Percentiles rank a stretch among this genome's conserved stretches.
Conservation (phyloP, 129 eudicot genomes). For the Flaveria trinervia region DNA sequence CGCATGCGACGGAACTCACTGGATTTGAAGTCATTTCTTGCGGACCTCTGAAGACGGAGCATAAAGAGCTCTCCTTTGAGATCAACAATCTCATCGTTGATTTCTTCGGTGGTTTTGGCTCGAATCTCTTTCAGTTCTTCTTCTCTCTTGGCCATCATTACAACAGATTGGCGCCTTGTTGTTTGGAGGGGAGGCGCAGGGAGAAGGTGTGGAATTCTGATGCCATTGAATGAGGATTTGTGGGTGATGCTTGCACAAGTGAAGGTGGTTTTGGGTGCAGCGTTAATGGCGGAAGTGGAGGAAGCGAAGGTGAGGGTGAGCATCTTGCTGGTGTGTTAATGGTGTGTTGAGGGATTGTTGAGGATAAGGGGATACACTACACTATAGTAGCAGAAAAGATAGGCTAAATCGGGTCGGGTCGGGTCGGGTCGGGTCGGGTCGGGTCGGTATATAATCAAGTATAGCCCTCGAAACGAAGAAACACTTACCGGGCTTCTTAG, state of each 20-base stretch:
- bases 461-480: too few relatives aligned
- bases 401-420: too few relatives aligned
- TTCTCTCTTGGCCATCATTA: slow-evolving; percentile 78
- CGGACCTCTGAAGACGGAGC: slow-evolving; percentile 82
- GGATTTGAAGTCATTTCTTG: slow-evolving; percentile 84
- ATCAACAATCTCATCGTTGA: slow-evolving; percentile 75
- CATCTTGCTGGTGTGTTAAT: slow-evolving; percentile 26
- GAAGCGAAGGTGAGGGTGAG: slow-evolving; percentile 38
- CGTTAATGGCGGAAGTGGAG: slow-evolving; percentile 38
- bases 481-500: too few relatives aligned
- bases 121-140: slow-evolving; percentile 84
- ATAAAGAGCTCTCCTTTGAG: slow-evolving; percentile 91
- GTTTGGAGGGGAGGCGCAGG: slow-evolving; percentile 27
- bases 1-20: slow-evolving; percentile 94
- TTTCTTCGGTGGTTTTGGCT: slow-evolving; percentile 61
- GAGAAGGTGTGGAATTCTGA: slow-evolving; percentile 44
- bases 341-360: slow-evolving; percentile 1
- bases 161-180: slow-evolving; percentile 37
- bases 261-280: slow-evolving; percentile 29
- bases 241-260: slow-evolving; percentile 28
- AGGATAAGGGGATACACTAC: slow-evolving; percentile 42
- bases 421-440: too few relatives aligned
- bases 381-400: not conserved
- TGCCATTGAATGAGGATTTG: slow-evolving; percentile 68
- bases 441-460: too few relatives aligned